Evolutionary conservation across 345 rosid species (phyloP), one percentile per base, ranked within the genome.

Genomic region (Eucalyptus grandis): DNA sequence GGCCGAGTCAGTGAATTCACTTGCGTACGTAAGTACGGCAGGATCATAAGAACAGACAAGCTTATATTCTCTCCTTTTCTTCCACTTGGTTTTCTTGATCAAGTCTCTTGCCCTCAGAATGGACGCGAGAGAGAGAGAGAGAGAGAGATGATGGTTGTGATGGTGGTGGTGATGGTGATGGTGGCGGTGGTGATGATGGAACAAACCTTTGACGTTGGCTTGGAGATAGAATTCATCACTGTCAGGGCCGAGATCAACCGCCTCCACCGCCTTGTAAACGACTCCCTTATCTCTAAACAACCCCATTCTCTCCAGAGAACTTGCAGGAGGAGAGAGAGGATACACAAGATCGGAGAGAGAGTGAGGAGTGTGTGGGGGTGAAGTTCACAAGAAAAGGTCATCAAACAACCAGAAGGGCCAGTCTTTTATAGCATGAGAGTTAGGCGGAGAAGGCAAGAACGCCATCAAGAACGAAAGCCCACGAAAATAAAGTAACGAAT

Each of bases 161-260:
- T 5, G 43, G 43, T 40, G 4, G 2, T 11, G 4, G 30, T 54
- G 26, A 3, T 11, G 67, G 14, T 27, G 16, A 14, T 31, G 80
- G 17, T 14, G 40, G 5, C 0, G 69, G 15, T 7, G 72, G 31
- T 5, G 40, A 8, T 34, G 46, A 72, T 10, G 47, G 24, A 37
- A 22, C 31, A 34, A 49, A 95, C 98, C 98, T 96, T 95, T 95
- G 67, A 94, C 97, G 87, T 93, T 93, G 88, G 98, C 95, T 88
- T 67, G 90, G 89, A 94, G 82, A 60, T 96, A 96, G 60, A 51
- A 22, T 53, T 96, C 93, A 67, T 90, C 50, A 87, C 94, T 92
- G 26, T 89, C 16, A 51, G 94, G 93, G n/a, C 93, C 93, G 46
- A 95, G 92, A 91, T 93, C 93, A 67, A 92, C 91, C 19, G 90